Percentiles rank a stretch among this genome's conserved stretches.
Conservation (phyloP, 257 asterid species). For the Paraleonurus japonicus region DNA sequence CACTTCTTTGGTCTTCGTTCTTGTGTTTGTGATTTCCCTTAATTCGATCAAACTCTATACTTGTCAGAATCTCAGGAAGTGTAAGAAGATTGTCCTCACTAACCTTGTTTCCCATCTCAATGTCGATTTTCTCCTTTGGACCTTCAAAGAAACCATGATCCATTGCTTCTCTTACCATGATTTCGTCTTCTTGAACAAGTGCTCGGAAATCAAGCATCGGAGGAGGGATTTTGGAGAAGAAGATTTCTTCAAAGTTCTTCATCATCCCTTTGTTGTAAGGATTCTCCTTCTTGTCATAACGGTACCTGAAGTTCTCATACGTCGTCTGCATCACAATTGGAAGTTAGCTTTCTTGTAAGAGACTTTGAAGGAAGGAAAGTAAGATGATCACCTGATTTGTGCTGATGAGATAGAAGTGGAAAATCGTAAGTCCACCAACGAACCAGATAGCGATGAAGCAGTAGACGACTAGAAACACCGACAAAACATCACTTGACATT, state of each 20-base stretch:
- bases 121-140: conserved; percentile 64
- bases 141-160: conserved; percentile 40
- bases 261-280: conserved; percentile 69
- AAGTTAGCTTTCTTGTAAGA: neutral
- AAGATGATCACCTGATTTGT: conserved; percentile 48
- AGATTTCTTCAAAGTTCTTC: conserved; percentile 54
- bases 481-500: conserved; percentile 51
- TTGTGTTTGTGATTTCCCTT: conserved; percentile 34
- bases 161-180: conserved; percentile 31
- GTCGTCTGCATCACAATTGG: conserved; percentile 56
- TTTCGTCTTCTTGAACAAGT: conserved; percentile 48
- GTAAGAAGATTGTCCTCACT: conserved; percentile 38
- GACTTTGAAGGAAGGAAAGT: neutral
- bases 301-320: conserved; percentile 75
- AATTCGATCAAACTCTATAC: conserved; percentile 40
- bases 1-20: conserved; percentile 34
- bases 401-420: conserved; percentile 73
- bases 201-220: conserved; percentile 63
- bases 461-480: conserved; percentile 58
- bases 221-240: conserved; percentile 62
- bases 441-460: conserved; percentile 76
- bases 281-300: conserved; percentile 68
- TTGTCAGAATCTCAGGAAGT: conserved; percentile 59
- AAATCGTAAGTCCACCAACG: conserved; percentile 71
- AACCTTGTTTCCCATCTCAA: conserved; percentile 60